Conservation (phyloP, 805 yeast species). For the Saccharomycopsis javanensis region DNA sequence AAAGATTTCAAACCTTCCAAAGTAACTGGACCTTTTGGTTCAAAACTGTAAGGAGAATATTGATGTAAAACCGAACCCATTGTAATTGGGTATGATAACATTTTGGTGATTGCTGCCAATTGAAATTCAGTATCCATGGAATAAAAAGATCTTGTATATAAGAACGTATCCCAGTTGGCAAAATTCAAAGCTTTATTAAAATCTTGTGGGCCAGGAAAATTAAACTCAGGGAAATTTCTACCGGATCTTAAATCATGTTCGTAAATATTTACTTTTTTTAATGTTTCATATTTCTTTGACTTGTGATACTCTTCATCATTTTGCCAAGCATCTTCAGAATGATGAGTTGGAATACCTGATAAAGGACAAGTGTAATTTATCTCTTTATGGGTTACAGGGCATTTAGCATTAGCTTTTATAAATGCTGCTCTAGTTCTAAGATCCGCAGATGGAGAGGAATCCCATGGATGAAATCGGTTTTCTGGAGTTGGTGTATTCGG, state of each 20-base stretch:
- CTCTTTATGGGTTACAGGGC: slow-evolving; percentile 80
- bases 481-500: slow-evolving; percentile 61
- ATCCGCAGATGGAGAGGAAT: slow-evolving; percentile 80
- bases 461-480: slow-evolving; percentile 82
- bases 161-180: slow-evolving; percentile 87
- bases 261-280: slow-evolving; percentile 81
- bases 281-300: slow-evolving; percentile 53
- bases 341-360: slow-evolving; percentile 96
- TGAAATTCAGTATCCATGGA: slow-evolving; percentile 98
- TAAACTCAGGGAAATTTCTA: slow-evolving; percentile 89
- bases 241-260: slow-evolving; percentile 95
- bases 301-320: slow-evolving; percentile 64
- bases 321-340: slow-evolving; percentile 82
- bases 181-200: slow-evolving; percentile 63
- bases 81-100: slow-evolving; percentile 87
- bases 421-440: slow-evolving; percentile 85
- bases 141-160: slow-evolving; percentile 84
- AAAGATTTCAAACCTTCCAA: slow-evolving; percentile 88
- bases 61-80: slow-evolving; percentile 76
- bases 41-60: slow-evolving; percentile 71
- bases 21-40: slow-evolving; percentile 81
- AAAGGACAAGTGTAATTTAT: slow-evolving; percentile 83
- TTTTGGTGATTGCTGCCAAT: slow-evolving; percentile 89
- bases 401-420: slow-evolving; percentile 75
- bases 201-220: slow-evolving; percentile 76